Base-by-base conservation (phyloP, 2,329 filamentous ascomycete genomes). In the Beauveria australis region DNA sequence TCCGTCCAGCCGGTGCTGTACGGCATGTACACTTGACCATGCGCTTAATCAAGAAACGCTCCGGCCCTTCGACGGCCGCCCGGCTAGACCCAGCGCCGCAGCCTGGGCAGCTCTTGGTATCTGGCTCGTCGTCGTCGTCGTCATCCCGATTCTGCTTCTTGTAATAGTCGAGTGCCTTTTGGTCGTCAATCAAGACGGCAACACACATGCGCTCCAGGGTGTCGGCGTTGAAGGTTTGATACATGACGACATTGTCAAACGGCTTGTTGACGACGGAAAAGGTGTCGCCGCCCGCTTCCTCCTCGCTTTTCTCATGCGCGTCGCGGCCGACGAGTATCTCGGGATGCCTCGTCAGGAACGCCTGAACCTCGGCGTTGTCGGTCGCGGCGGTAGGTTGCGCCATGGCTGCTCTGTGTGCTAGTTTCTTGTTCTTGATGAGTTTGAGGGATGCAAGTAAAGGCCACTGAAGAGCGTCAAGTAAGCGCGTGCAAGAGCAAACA, bases 241-340 rank as follows among this genome's bases (percentile, higher is more conserved):
- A 40, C 43, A 65, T 10, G 18, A 65, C 59, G 41, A 64, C 52
- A 41, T 64, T 62, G 37, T 37, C 26, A 12, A 61, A 43, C 6
- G 64, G 64, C 56, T 65, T 64, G 62, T 65, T 64, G 44, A 63
- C 47, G n/a, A 64, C 41, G 24, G 43, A 49, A 40, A 65, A 65
- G n/a, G 64, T 65, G 46, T 64, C 60, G 28, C 52, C 49, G 43
- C 61, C 64, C 30, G 43, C 33, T 2, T 51, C 40, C 10, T 57
- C 59, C 40, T 60, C 53, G 24, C 62, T 61, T 33, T 62, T 53
- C 7, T 44, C 59, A 14, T 56, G 59, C 10, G 64, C 62, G 7
- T 59, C 61, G 37, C 64, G 64, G 28, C 64, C 64, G 53, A 65
- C 53, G 40, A 57, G 44, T 2, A 65, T 43, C 10, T 65, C 61